Evolutionary conservation across 495 filamentous ascomycete species (phyloP).

Genomic region (Podospora pseudoanserina): DNA sequence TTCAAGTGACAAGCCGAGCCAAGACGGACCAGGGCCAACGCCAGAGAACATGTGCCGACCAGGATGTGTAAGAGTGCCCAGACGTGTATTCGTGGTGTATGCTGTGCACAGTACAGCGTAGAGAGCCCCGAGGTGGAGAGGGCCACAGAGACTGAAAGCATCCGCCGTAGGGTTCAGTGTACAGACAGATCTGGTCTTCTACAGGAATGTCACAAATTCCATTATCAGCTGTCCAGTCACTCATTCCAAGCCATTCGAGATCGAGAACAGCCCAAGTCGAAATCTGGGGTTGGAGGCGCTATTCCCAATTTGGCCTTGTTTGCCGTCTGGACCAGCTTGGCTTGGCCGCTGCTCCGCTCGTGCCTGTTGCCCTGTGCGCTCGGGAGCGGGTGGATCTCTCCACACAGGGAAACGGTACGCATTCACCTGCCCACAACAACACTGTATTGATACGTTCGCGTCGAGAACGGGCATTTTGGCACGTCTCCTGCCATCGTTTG

Average conservation of each 20-base stretch:
- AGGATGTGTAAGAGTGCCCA: not conserved
- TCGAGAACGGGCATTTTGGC: not conserved
- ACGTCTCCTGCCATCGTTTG: not conserved
- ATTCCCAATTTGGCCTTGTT: not conserved
- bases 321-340: not conserved
- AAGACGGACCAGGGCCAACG: not conserved
- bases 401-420: not conserved
- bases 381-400: slow-evolving; percentile 4
- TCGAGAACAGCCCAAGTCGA: not conserved
- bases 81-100: not conserved
- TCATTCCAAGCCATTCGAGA: not conserved
- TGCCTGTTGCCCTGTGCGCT: not conserved
- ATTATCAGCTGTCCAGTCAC: not conserved
- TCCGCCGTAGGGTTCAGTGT: not conserved
- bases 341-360: slow-evolving; percentile 6
- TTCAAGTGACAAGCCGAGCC: not conserved
- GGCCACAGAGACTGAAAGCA: not conserved
- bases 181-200: not conserved
- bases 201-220: not conserved
- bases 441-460: not conserved
- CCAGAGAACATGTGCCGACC: slow-evolving; percentile 1
- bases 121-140: too few relatives aligned
- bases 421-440: not conserved
- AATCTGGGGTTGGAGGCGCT: not conserved
- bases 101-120: too few relatives aligned